phyloP scores from a whole-genome alignment of 83 land plant genomes.

The Picea abies region DNA sequence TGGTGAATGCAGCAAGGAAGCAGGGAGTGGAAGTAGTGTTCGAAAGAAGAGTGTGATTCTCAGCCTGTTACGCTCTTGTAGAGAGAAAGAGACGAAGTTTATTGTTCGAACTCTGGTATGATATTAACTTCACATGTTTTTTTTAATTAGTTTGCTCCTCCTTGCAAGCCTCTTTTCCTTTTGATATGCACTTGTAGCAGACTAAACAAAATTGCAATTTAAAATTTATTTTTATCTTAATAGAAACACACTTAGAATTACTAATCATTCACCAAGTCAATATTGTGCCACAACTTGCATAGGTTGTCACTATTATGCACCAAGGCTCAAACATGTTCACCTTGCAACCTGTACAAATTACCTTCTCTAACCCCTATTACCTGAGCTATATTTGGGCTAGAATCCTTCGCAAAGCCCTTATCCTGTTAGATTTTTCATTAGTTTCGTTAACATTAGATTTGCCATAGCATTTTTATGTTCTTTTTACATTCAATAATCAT shows the following conservation, averaged over 20 bases:
- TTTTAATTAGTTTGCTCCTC: not conserved
- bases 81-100: constrained; percentile 95
- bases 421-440: no score
- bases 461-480: no score
- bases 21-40: constrained; percentile 80
- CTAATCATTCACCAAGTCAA: not conserved
- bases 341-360: no score
- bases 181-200: not conserved
- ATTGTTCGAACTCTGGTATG: constrained; percentile 94
- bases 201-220: not conserved
- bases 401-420: no score
- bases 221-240: constrained; percentile 3
- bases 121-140: not conserved
- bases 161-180: not conserved
- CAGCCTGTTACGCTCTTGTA: constrained; percentile 80
- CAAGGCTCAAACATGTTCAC: no score
- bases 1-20: constrained; percentile 56
- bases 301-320: no score
- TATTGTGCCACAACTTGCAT: not conserved
- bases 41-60: constrained; percentile 80
- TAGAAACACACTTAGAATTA: not conserved
- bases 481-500: no score
- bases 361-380: no score
- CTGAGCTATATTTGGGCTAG: no score
- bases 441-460: no score